Percentiles rank a stretch among this genome's conserved stretches.
Conservation (phyloP, 1,139 yeast genomes). For the Blastobotrys ciferrii region DNA sequence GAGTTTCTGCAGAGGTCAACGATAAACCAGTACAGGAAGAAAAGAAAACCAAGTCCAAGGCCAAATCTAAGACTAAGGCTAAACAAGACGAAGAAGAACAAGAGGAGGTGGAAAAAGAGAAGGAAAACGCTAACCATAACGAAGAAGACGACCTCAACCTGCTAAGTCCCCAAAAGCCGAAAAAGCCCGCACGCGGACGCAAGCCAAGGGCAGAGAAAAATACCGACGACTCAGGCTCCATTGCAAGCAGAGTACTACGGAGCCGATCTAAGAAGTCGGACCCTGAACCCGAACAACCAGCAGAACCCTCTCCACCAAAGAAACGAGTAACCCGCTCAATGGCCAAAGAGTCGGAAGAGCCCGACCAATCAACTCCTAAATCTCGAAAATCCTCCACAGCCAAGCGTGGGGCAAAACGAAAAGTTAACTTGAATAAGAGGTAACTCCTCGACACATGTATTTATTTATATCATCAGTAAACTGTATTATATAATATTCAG, state of each 20-base stretch:
- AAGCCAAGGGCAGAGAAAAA: constrained; percentile 6
- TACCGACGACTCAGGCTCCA: constrained; percentile 1
- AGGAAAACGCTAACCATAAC: constrained; percentile 2
- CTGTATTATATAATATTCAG: neutral
- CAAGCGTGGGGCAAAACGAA: constrained; percentile 9
- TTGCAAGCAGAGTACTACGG: neutral
- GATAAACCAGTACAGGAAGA: neutral
- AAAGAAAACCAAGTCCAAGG: neutral
- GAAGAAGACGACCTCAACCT: constrained; percentile 5
- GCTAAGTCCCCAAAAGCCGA: constrained; percentile 1
- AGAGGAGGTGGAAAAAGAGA: neutral
- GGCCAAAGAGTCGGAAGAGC: constrained; percentile 5
- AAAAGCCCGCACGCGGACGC: constrained; percentile 2
- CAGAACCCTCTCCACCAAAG: constrained; percentile 5
- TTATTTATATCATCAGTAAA: constrained; percentile 1
- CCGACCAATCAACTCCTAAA: neutral
- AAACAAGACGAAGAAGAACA: constrained; percentile 2
- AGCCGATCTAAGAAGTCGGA: constrained; percentile 3
- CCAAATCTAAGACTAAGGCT: neutral
- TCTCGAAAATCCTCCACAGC: neutral
- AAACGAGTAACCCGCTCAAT: constrained; percentile 8
- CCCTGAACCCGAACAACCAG: neutral
- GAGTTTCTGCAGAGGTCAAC: neutral
- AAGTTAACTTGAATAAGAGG: constrained; percentile 15
- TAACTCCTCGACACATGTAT: constrained; percentile 1